Conservation (phyloP, 345 rosid genomes). For the Salix koriyanagi region DNA sequence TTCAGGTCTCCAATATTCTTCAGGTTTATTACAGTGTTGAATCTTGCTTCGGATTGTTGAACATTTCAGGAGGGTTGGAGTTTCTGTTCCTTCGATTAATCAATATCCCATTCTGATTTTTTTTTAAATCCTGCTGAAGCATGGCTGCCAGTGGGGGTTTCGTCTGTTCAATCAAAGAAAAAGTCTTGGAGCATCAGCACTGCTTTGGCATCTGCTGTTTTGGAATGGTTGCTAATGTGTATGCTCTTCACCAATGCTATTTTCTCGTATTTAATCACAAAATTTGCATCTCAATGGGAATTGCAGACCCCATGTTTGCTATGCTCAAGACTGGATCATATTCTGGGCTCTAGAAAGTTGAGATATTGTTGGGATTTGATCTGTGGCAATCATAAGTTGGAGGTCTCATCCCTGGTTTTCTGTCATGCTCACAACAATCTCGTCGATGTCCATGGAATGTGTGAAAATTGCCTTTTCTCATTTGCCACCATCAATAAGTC, state of each 20-base stretch:
- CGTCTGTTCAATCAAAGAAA: constrained; percentile 40
- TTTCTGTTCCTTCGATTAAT: constrained; percentile 6
- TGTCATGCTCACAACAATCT: constrained; percentile 81
- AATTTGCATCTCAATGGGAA: constrained; percentile 51
- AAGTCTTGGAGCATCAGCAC: constrained; percentile 31
- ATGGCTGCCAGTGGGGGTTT: constrained; percentile 48
- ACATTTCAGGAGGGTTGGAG: constrained; percentile 24
- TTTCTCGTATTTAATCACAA: constrained; percentile 57
- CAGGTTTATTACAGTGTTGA: constrained; percentile 26
- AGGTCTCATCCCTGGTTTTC: constrained; percentile 73
- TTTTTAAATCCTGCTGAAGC: constrained; percentile 15
- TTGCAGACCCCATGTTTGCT: constrained; percentile 72
- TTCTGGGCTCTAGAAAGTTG: constrained; percentile 43
- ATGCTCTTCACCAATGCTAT: constrained; percentile 65
- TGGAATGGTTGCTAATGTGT: constrained; percentile 73
- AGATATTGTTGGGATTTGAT: constrained; percentile 66
- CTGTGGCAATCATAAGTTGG: constrained; percentile 72
- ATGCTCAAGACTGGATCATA: constrained; percentile 86
- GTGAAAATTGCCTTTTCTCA: constrained; percentile 75
- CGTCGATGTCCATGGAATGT: constrained; percentile 71
- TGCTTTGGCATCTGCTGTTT: constrained; percentile 62
- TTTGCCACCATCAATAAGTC: constrained; percentile 72
- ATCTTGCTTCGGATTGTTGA: constrained; percentile 15
- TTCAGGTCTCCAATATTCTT: constrained; percentile 6
- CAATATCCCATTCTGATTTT: constrained; percentile 13